phyloP scores from a whole-genome alignment of 495 filamentous ascomycete species.

The Podospora bellae-mahoneyi region DNA sequence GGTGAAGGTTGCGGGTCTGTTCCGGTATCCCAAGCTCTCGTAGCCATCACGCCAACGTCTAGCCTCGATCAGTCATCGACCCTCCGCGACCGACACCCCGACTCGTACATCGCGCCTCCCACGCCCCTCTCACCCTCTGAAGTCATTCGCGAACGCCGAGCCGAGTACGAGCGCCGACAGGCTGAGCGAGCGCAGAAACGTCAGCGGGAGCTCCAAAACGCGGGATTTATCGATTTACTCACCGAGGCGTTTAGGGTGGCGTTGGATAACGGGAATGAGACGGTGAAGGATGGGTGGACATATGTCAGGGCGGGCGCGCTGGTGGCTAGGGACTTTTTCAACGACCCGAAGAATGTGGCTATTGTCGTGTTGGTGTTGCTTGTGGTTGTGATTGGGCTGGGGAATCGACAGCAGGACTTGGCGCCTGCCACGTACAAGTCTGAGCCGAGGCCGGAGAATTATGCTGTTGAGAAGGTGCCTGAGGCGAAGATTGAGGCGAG shows the following conservation, averaged over 20 bases:
- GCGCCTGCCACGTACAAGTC: conserved; percentile 5
- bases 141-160: conserved; percentile 20
- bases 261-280: conserved; percentile 5
- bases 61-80: conserved; percentile 5
- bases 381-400: conserved; percentile 43
- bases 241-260: conserved; percentile 63
- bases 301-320: neutral
- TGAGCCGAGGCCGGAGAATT: neutral
- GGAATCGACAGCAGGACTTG: conserved; percentile 7
- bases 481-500: neutral
- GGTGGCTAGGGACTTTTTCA: conserved; percentile 37
- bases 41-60: neutral
- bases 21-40: conserved; percentile 7
- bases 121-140: conserved; percentile 26
- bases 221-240: conserved; percentile 57
- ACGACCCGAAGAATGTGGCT: conserved; percentile 67
- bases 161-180: conserved; percentile 4
- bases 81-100: conserved; percentile 26
- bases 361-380: conserved; percentile 61
- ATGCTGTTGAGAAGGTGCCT: neutral
- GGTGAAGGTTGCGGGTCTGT: neutral
- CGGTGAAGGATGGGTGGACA: neutral
- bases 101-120: conserved; percentile 28
- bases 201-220: conserved; percentile 27
- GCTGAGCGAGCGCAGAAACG: neutral